Base-by-base conservation (phyloP, 495 filamentous ascomycete genomes). In the Penicillium mononematosum region DNA sequence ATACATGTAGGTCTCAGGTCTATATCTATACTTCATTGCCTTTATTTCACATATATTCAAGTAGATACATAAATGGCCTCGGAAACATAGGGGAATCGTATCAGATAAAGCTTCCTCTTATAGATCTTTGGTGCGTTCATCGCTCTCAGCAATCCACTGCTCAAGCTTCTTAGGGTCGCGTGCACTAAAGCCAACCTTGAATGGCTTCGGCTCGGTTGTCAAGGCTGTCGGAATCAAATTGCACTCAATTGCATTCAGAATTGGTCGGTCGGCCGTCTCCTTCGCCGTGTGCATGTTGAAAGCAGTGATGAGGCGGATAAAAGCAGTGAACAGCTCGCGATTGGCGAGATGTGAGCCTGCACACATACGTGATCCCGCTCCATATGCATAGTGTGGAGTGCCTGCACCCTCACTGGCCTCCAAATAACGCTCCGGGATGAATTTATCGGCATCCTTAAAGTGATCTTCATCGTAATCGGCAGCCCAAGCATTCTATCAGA, bases 121-220 rank as follows among this genome's bases (percentile, higher is more conserved):
- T 31, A 85, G 62, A 66, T 83, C 72, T 69, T 72, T 80, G 31
- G 83, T 87, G 65, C 81, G 75, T 66, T 81, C 76, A 58, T 87
- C 78, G 62, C 81, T 82, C 65, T 79, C 78, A 16, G 44, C 64
- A 56, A 84, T 81, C 81, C 81, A 85, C 48, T 68, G 52, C 64
- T 77, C 65, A 59, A 83, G 46, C 55, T 56, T 69, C 58, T 44
- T 63, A 29, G 70, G 58, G 64, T 84, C 74, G 24, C 82, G 71
- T n/a, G 75, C 65, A 36, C 65, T 70, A 54, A 85, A 78, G 3
- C 80, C 75, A 17, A 80, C 72, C 71, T 85, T 85, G 67, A 89
- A 89, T n/a, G 80, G 78, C 77, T 87, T 88, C 8, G 86, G 85
- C 65, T 89, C 85, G 45, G 84, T 83, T 7, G 85, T 88, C 73